Evolutionary conservation across 163 green algal genomes (phyloP), one percentile per base, ranked within the genome.

Genomic region (Chlorella variabilis): DNA sequence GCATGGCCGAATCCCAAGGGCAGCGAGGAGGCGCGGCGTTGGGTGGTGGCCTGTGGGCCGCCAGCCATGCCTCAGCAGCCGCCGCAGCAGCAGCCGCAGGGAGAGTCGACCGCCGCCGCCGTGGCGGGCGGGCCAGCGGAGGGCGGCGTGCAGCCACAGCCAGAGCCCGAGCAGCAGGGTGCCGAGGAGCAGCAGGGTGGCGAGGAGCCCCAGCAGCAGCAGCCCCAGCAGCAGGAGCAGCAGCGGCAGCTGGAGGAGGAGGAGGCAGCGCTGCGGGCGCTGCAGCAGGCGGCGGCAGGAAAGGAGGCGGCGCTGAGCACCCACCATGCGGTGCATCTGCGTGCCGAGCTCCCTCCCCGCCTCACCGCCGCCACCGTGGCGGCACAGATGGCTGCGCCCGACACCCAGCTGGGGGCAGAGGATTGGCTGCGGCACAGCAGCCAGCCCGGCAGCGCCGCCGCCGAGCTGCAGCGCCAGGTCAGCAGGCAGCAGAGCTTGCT

Each of bases 1-100:
- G 73, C 73, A 27, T 80, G 73, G 73, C 73, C 73, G 17, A 70
- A 59, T 17, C 36, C 51, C 56, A 69, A 45, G 54, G 34, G 13
- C n/a, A 31, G 23, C 8, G 27, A 33, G 2, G 17, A n/a, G 4
- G 36, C 56, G 17, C 3, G 23, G 27, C 56, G 73, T 25, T 70
- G 31, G 15, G 56, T 61, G 23, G 33, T 51, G 25, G 29, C 59
- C 7, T 67, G 27, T 38, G 29, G 7, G 8, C 59, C 38, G 48
- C 3, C 71, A 17, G 15, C 1, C 33, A n/a, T 34, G 42, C 69
- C 11, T 36, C 49, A 38, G 49, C 33, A 63, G 42, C 17, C 36
- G 54, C 54, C 69, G 54, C 5, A 49, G 54, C 71, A 69, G 71
- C 71, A 68, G 69, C 23, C 4, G 51, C 51, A 29, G 51, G 15